Evolutionary conservation across 176 grass and related monocot genomes (phyloP).

Genomic region (Musa troglodytarum): DNA sequence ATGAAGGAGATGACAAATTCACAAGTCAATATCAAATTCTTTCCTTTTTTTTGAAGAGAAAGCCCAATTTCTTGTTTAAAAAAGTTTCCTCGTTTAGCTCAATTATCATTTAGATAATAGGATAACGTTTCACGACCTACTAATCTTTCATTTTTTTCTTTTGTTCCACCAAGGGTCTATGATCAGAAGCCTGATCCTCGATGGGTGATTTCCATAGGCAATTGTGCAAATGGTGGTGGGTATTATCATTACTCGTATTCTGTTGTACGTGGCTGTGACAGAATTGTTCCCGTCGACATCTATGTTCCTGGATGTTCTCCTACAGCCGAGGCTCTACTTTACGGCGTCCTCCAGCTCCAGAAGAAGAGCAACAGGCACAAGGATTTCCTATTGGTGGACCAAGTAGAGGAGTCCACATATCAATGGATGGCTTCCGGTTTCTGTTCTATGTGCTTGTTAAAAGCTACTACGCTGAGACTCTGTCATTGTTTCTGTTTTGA

Average conservation of each 20-base stretch:
- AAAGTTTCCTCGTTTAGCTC: neutral
- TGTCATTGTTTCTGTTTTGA: neutral
- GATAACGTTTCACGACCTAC: neutral
- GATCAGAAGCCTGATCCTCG: constrained; percentile 93
- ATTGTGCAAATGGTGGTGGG: constrained; percentile 86
- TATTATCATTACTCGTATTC: constrained; percentile 98
- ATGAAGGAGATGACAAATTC: neutral
- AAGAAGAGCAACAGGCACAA: constrained; percentile 97
- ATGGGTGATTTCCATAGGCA: constrained; percentile 97
- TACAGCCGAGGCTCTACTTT: constrained; percentile 85
- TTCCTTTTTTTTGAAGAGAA: neutral
- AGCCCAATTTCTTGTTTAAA: neutral
- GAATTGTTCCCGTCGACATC: constrained; percentile 85
- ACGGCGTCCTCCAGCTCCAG: constrained; percentile 94
- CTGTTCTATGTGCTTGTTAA: no score
- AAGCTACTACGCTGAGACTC: neutral
- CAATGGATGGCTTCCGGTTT: no score
- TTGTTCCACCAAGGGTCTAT: constrained; percentile 13
- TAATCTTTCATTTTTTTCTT: neutral
- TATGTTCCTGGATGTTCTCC: constrained; percentile 87
- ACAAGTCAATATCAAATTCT: neutral
- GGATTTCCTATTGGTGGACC: constrained; percentile 97
- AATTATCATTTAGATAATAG: neutral
- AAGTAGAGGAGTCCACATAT: constrained; percentile 35
- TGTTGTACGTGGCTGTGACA: constrained; percentile 79